Percentiles rank a stretch among this genome's conserved stretches.
phyloP scores from a whole-genome alignment of 257 asterid species.

The Penstemon davidsonii region DNA sequence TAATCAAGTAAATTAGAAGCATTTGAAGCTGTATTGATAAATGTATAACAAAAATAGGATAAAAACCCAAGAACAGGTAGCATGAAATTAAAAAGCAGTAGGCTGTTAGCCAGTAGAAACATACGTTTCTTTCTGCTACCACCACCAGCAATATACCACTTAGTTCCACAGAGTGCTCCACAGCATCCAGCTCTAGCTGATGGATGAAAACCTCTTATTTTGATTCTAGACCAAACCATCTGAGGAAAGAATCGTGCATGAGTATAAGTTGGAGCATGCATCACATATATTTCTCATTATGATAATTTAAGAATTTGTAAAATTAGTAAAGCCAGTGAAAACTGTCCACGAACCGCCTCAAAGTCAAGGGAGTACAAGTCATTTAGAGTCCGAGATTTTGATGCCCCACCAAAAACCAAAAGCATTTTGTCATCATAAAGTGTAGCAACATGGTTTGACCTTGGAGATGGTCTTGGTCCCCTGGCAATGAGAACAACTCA shows the following conservation, averaged over 20 bases:
- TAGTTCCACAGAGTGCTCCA: conserved; percentile 89
- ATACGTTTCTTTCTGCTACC: conserved; percentile 91
- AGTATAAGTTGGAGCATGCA: too few relatives aligned
- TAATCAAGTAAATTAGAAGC: neutral
- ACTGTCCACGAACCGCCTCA: conserved; percentile 70
- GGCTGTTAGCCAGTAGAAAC: conserved; percentile 27
- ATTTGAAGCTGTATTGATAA: conserved; percentile 7
- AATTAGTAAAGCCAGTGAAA: conserved; percentile 2
- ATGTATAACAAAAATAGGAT: neutral
- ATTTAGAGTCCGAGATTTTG: conserved; percentile 87
- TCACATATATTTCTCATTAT: neutral
- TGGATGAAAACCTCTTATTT: conserved; percentile 87
- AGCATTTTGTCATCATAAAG: conserved; percentile 89
- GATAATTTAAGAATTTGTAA: conserved; percentile 21
- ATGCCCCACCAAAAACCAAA: conserved; percentile 81
- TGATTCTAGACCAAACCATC: conserved; percentile 97
- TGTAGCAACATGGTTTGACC: conserved; percentile 86
- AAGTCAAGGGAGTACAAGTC: conserved; percentile 92
- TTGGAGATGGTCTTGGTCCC: conserved; percentile 88
- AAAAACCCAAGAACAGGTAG: conserved; percentile 17
- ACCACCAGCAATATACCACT: conserved; percentile 97
- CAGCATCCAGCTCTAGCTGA: conserved; percentile 98
- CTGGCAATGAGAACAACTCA: conserved; percentile 42
- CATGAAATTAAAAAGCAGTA: conserved; percentile 14
- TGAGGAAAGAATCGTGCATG: conserved; percentile 30